Conservation (phyloP, 2,329 filamentous ascomycete species). For the Ustulina deusta region DNA sequence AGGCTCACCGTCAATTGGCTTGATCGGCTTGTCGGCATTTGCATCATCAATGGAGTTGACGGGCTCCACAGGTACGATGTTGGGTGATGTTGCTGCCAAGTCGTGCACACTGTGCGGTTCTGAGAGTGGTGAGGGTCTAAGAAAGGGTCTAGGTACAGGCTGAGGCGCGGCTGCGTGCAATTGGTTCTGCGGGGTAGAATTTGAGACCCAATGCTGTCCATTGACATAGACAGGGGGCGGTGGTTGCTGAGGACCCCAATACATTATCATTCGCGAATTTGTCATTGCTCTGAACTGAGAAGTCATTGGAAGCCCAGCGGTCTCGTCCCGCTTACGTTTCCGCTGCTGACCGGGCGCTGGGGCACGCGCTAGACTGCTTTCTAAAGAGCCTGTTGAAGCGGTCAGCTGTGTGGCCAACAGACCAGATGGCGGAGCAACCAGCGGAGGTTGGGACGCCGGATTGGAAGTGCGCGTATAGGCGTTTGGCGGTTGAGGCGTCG, state of each 20-base stretch:
- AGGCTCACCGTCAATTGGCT: slow-evolving; percentile 22
- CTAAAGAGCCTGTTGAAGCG: not conserved
- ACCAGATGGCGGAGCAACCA: not conserved
- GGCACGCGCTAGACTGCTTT: not conserved
- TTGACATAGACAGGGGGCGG: not conserved
- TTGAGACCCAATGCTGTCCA: not conserved
- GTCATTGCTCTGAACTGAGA: not conserved
- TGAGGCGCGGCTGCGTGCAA: not conserved
- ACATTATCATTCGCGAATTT: slow-evolving; percentile 1
- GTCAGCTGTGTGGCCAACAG: too few relatives aligned
- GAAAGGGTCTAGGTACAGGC: not conserved
- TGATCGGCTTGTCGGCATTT: slow-evolving; percentile 14
- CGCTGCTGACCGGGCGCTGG: not conserved
- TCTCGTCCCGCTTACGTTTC: slow-evolving; percentile 21
- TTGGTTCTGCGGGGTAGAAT: not conserved
- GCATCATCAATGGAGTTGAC: not conserved
- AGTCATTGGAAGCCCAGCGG: not conserved
- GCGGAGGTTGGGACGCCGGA: not conserved
- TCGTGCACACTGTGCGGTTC: not conserved
- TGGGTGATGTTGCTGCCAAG: not conserved
- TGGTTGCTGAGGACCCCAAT: slow-evolving; percentile 12
- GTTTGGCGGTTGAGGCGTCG: not conserved
- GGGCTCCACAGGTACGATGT: not conserved
- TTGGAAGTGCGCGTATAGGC: not conserved
- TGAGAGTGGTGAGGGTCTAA: too few relatives aligned